These are phyloP conservation scores for Bipolaris sorokiniana DNA, from an alignment of 2,329 filamentous ascomycete genomes.

Conservation along the genomic window DNA sequence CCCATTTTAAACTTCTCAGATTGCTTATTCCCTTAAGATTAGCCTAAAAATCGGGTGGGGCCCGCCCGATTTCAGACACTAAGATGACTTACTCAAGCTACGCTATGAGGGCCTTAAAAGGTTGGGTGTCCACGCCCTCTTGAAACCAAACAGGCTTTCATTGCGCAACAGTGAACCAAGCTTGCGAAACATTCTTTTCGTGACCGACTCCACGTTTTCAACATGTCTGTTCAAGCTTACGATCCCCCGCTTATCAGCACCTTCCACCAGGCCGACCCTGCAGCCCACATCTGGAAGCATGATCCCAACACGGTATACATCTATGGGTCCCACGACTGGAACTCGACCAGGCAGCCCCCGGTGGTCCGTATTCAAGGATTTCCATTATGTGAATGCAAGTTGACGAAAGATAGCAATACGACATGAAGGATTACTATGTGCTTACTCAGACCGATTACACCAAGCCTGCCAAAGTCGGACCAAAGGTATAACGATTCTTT, in stretches of 20 bases:
- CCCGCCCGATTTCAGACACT: neutral
- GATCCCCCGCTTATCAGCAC: conserved; percentile 14
- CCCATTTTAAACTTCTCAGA: neutral
- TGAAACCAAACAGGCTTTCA: neutral
- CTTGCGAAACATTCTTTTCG: neutral
- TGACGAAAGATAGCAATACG: conserved; percentile 66
- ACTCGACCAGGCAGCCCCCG: conserved; percentile 4
- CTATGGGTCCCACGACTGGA: conserved; percentile 15
- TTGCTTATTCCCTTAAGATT: neutral
- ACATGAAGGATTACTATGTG: conserved; percentile 83
- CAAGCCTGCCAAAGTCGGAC: conserved; percentile 70
- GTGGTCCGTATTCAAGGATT: neutral
- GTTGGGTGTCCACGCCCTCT: neutral
- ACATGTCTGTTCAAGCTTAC: conserved; percentile 10
- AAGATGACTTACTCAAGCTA: neutral
- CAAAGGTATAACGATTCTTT: conserved; percentile 55
- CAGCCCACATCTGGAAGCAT: conserved; percentile 16
- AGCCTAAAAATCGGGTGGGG: neutral
- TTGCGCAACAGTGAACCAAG: neutral
- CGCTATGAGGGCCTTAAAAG: neutral
- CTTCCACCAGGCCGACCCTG: conserved; percentile 16
- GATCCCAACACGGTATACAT: conserved; percentile 13
- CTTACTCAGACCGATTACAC: conserved; percentile 65
- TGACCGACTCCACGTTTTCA: neutral
- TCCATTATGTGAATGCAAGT: no score